phyloP scores from a whole-genome alignment of 2,329 filamentous ascomycete species.

The Aspergillus fijiensis region DNA sequence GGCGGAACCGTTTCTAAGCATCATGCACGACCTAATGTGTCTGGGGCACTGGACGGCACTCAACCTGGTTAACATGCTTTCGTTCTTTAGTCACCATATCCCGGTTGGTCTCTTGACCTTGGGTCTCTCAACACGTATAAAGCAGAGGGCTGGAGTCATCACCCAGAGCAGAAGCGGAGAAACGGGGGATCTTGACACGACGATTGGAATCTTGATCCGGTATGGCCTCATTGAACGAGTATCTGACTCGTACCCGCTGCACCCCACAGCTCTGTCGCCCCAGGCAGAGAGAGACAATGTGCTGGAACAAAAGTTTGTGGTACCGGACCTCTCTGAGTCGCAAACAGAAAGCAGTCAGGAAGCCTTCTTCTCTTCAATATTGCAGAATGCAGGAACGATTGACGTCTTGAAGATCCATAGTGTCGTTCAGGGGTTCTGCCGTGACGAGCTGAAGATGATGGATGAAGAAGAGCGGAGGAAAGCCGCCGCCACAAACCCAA shows the following conservation, averaged over 20 bases:
- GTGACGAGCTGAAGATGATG: slow-evolving; percentile 45
- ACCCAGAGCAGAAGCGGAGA: slow-evolving; percentile 37
- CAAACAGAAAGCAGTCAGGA: slow-evolving; percentile 38
- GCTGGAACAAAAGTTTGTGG: slow-evolving; percentile 21
- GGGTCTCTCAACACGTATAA: slow-evolving; percentile 44
- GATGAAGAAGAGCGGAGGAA: slow-evolving; percentile 28
- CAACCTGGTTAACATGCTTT: slow-evolving; percentile 64
- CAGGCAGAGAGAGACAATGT: slow-evolving; percentile 24
- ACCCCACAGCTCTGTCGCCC: slow-evolving; percentile 19
- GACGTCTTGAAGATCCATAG: slow-evolving; percentile 50
- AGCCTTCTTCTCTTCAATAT: slow-evolving; percentile 29
- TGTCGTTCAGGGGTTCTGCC: slow-evolving; percentile 49
- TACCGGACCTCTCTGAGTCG: slow-evolving; percentile 34
- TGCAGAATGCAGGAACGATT: slow-evolving; percentile 33
- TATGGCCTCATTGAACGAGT: slow-evolving; percentile 48
- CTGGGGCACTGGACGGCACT: slow-evolving; percentile 53
- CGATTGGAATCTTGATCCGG: slow-evolving; percentile 46
- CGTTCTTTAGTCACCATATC: slow-evolving; percentile 64
- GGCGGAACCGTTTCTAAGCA: slow-evolving; percentile 48
- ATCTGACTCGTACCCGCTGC: slow-evolving; percentile 32
- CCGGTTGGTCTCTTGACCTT: slow-evolving; percentile 65
- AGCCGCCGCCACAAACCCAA: not conserved
- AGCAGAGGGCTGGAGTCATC: slow-evolving; percentile 38
- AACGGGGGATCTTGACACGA: slow-evolving; percentile 45
- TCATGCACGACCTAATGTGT: slow-evolving; percentile 48